These are phyloP conservation scores for Balamuthia mandrillaris DNA, from an alignment of 208 protist species.

Conservation along the genomic window DNA sequence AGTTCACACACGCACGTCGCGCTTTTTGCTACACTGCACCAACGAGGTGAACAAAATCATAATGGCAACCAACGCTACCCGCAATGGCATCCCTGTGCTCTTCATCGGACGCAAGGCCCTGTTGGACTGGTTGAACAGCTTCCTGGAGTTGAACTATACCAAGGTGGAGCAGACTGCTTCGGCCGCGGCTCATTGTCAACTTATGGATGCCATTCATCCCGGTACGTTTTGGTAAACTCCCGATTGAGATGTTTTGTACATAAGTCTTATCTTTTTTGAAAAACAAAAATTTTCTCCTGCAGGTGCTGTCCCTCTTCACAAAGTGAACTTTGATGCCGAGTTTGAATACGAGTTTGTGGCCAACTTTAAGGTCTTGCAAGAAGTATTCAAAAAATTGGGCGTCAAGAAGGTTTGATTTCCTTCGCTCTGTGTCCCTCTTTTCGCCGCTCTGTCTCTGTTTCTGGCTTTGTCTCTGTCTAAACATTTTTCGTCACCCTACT, in stretches of 20 bases:
- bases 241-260: too few species aligned
- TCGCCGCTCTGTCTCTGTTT: neutral
- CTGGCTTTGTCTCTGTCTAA: too few species aligned
- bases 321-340: conserved; percentile 85
- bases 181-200: conserved; percentile 86
- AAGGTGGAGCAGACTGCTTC: conserved; percentile 70
- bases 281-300: too few species aligned
- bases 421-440: too few species aligned
- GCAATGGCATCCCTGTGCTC: too few species aligned
- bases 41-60: too few species aligned
- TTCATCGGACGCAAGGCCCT: conserved; percentile 69
- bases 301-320: conserved; percentile 72
- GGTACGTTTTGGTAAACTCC: too few species aligned
- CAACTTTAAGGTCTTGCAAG: conserved; percentile 92
- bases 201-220: conserved; percentile 81
- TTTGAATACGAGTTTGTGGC: conserved; percentile 90
- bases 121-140: conserved; percentile 74
- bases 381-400: conserved; percentile 82
- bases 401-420: conserved; percentile 71
- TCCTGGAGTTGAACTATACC: conserved; percentile 69
- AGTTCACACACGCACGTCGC: too few species aligned
- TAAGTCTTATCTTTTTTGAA: too few species aligned
- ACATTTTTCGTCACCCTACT: too few species aligned
- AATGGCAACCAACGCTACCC: too few species aligned
- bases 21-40: too few species aligned